Evolutionary conservation across 2,329 filamentous ascomycete species (phyloP).

Genomic region (Fusarium camptoceras): DNA sequence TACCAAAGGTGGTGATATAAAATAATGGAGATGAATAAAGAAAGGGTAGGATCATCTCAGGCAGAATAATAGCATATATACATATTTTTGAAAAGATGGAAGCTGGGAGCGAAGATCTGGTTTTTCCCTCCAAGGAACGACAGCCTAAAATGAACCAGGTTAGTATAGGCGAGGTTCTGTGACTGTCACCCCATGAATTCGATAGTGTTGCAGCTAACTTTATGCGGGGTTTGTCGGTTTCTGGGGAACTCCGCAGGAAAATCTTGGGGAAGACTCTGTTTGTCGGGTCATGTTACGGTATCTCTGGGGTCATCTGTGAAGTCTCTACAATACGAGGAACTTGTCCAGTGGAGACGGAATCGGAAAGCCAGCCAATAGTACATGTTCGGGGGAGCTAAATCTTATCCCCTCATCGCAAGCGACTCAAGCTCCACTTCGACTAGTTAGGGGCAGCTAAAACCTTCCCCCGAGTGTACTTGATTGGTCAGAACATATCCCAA

Average conservation of each 20-base stretch:
- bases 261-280: neutral
- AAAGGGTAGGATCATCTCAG: neutral
- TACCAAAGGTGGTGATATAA: too few relatives aligned
- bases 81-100: neutral
- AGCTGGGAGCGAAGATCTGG: neutral
- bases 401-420: neutral
- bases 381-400: slow-evolving; percentile 42
- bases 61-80: neutral
- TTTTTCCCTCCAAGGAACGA: neutral
- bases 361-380: slow-evolving; percentile 12
- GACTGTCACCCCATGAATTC: slow-evolving; percentile 6
- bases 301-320: neutral
- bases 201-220: slow-evolving; percentile 2
- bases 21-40: neutral
- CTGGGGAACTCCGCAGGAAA: slow-evolving; percentile 15
- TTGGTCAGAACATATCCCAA: neutral
- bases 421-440: neutral
- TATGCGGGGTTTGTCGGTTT: slow-evolving; percentile 1
- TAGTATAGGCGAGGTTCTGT: neutral
- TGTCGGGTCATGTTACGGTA: neutral
- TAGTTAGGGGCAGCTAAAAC: neutral
- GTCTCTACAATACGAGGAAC: neutral
- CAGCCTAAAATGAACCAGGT: neutral
- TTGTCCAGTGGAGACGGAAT: neutral
- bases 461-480: neutral